Conservation (phyloP, 2,329 filamentous ascomycete species). For the Fonsecaea nubica region DNA sequence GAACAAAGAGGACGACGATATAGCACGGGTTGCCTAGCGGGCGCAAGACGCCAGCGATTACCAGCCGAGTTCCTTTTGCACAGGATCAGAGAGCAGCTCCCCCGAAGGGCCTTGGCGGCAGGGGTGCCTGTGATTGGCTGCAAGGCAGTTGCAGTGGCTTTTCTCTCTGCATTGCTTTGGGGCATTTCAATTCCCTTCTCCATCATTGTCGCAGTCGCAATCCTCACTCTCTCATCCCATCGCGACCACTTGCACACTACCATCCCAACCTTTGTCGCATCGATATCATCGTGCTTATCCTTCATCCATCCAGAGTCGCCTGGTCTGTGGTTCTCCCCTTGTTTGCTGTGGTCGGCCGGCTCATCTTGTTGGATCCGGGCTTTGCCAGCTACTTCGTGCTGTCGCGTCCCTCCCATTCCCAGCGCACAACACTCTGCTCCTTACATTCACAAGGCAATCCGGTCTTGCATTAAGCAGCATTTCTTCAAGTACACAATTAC, state of each 20-base stretch:
- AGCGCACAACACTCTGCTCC: slow-evolving; percentile 18
- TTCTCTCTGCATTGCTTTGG: slow-evolving; percentile 19
- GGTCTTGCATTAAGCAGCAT: neutral
- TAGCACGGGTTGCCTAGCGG: neutral
- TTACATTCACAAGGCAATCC: slow-evolving; percentile 5
- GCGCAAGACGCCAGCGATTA: neutral
- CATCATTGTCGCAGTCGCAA: slow-evolving; percentile 33
- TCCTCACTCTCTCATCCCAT: slow-evolving; percentile 21
- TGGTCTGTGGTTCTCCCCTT: slow-evolving; percentile 25
- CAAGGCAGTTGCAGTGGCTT: slow-evolving; percentile 20
- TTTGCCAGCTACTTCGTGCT: slow-evolving; percentile 14
- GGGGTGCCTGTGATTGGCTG: slow-evolving; percentile 10
- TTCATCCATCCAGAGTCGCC: slow-evolving; percentile 21
- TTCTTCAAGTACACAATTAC: slow-evolving; percentile 11
- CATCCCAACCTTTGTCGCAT: slow-evolving; percentile 30
- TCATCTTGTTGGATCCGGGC: slow-evolving; percentile 15
- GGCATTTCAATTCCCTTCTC: slow-evolving; percentile 25
- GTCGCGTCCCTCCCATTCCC: slow-evolving; percentile 28
- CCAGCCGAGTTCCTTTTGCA: slow-evolving; percentile 6
- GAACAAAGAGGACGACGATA: neutral
- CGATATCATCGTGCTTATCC: slow-evolving; percentile 15
- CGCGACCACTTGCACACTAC: slow-evolving; percentile 20
- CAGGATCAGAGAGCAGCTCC: slow-evolving; percentile 10
- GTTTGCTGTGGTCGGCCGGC: slow-evolving; percentile 5
- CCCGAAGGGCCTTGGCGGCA: slow-evolving; percentile 11